Evolutionary conservation across 202 grass and related monocot genomes (phyloP).

Genomic region (Carex arenaria): DNA sequence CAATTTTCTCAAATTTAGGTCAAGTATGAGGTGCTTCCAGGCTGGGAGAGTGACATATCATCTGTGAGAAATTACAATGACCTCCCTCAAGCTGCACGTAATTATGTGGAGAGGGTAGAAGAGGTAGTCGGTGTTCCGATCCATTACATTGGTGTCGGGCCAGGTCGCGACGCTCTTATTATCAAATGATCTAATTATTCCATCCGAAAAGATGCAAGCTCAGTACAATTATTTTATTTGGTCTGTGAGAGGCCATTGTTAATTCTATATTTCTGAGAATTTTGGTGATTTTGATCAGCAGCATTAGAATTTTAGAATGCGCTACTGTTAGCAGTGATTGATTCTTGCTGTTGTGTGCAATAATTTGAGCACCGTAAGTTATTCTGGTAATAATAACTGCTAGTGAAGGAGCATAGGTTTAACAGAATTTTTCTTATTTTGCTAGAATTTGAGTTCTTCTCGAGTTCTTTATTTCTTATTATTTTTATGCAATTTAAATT

Average conservation of each 20-base stretch:
- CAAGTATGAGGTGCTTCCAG: slow-evolving; percentile 78
- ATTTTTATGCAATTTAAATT: background rate
- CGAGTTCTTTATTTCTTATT: background rate
- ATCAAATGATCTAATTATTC: slow-evolving; percentile 39
- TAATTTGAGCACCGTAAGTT: background rate
- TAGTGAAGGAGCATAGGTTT: background rate
- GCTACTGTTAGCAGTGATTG: background rate
- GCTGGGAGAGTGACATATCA: slow-evolving; percentile 76
- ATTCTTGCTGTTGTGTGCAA: background rate
- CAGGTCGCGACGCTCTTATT: slow-evolving; percentile 84
- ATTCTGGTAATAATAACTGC: background rate
- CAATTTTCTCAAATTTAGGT: slow-evolving; percentile 43
- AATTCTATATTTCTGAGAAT: background rate
- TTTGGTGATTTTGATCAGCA: background rate
- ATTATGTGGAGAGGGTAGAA: slow-evolving; percentile 81
- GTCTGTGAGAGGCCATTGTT: background rate
- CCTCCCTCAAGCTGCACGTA: slow-evolving; percentile 63
- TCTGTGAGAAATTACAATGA: slow-evolving; percentile 49
- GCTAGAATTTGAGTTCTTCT: background rate
- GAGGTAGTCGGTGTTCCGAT: slow-evolving; percentile 73
- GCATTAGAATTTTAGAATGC: background rate
- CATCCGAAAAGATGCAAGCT: background rate
- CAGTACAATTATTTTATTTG: background rate
- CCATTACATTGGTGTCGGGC: slow-evolving; percentile 83
- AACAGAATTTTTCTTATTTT: background rate